phyloP scores from a whole-genome alignment of 208 protist genomes.

The Tritrichomonas foetus region DNA sequence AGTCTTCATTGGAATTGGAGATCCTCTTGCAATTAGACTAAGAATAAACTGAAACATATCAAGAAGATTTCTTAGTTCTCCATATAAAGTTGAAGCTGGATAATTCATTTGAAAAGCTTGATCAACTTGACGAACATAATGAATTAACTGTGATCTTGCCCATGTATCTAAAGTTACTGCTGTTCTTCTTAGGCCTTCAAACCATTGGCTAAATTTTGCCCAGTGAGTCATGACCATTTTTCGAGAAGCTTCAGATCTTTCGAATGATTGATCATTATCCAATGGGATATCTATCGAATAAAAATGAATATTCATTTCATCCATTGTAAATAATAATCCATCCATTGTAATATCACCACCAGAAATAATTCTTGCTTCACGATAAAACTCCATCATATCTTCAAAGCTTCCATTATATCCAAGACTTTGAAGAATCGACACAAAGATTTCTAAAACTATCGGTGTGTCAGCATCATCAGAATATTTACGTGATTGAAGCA shows the following conservation, averaged over 20 bases:
- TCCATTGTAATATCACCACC: background rate
- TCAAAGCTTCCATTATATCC: background rate
- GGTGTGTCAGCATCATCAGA: background rate
- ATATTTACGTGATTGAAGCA: background rate
- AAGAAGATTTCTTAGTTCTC: background rate
- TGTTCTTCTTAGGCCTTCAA: background rate
- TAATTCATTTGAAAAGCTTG: background rate
- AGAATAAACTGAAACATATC: background rate
- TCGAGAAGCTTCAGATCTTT: background rate
- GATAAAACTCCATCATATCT: background rate
- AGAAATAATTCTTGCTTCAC: background rate
- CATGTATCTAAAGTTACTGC: background rate
- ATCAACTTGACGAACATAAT: background rate
- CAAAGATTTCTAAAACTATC: background rate
- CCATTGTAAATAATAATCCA: background rate
- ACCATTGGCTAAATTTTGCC: slow-evolving; percentile 9
- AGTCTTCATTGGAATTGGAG: background rate
- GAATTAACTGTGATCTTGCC: background rate
- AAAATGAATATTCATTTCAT: background rate
- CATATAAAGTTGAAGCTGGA: background rate
- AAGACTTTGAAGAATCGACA: background rate
- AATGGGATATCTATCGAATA: background rate
- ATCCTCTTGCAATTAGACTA: background rate
- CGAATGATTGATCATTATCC: background rate
- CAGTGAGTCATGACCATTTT: background rate